Base-by-base conservation (phyloP, 2,329 filamentous ascomycete genomes). In the Colletotrichum tabaci region DNA sequence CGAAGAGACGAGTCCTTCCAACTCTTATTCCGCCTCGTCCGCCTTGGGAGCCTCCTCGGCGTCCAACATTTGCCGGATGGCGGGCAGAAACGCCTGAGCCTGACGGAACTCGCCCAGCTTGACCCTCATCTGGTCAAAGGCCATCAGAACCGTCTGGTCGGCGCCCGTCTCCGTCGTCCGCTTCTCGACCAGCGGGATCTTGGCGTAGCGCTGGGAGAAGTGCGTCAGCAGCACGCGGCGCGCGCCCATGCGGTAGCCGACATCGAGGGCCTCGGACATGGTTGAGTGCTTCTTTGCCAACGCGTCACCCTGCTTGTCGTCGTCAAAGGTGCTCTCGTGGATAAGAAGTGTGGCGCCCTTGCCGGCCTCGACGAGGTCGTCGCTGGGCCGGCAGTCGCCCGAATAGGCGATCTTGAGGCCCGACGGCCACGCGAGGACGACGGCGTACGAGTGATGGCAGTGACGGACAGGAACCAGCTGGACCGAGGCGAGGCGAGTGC, bases 251-350 rank as follows among this genome's bases (percentile, higher is more conserved):
- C 86, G 83, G 15, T 88, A 87, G 2, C 92, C 96, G 3, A 98
- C 88, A 55, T 86, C 87, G 4, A 99, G 87, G 1, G 96, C 96
- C 83, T 99, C 96, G 16, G 89, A 89, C 73, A 95, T 94, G 10
- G 96, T 99, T 49, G 89, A 94, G 84, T 99, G 96, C 78, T 93
- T 95, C 89, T 99, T 99, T 62, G 92, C 93, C 38, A 88, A 79
- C 4, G 96, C 96, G 77, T 98, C 95, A 18, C 87, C 89, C 49
- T 82, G 77, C 76, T 98, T 89, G 77, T 96, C 94, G 79, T 98
- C 94, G 76, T 96, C 94, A 79, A 99, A 98, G 0, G 96, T 99
- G 73, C 95, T 95, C 86, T 99, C 96, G 84, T 99, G 96, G 67
- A 99, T 90, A 6, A 98, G 89, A 8, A 99, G 87, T 16, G 96